Evolutionary conservation across 148 eudicot species (phyloP), one percentile per base, ranked within the genome.

Genomic region (Gaultheria prostrata): DNA sequence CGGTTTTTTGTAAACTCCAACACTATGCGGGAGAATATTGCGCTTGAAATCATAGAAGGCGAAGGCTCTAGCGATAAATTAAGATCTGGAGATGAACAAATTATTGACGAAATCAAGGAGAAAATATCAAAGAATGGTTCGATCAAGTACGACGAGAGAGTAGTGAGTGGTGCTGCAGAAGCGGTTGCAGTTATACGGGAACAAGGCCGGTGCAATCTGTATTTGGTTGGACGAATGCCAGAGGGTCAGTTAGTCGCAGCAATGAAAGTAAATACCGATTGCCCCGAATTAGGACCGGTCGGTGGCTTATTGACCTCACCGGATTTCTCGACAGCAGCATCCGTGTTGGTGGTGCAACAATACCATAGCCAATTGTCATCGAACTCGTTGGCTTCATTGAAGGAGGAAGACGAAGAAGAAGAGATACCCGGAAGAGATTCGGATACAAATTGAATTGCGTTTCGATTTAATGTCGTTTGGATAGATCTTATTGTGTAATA

Each of bases 321-420:
- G 0, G 93, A 91, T 8, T 86, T 92, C 79, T 84, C 86, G 2
- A 90, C 91, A 0, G 63, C 81, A 2, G 94, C 98, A 28, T 92
- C 98, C 0, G 94, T 94, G 35, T 80, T 94, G 79, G 93, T 94
- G 53, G 80, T 93, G 79, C 98, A 94, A 81, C 93, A 92, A 56
- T 93, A 88, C 80, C 86, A 82, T 12, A 78, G 84, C 10, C 83
- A 85, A 50, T 54, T 89, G 72, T 76, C 87, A 0, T 15, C 73
- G 61, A 78, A 81, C 11, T 84, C 89, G 17, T 49, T 86, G 74
- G 85, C 86, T 69, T 76, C 90, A 10, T 59, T 86, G 49, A 80
- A 61, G 74, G 86, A 80, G 72, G 83, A 56, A 15, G 82, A 67
- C 0, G 82, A 84, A 8, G 74, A 61, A 30, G 85, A 84, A 3